Conservation (phyloP, 2,329 filamentous ascomycete genomes). For the Aspergillus candidus region DNA sequence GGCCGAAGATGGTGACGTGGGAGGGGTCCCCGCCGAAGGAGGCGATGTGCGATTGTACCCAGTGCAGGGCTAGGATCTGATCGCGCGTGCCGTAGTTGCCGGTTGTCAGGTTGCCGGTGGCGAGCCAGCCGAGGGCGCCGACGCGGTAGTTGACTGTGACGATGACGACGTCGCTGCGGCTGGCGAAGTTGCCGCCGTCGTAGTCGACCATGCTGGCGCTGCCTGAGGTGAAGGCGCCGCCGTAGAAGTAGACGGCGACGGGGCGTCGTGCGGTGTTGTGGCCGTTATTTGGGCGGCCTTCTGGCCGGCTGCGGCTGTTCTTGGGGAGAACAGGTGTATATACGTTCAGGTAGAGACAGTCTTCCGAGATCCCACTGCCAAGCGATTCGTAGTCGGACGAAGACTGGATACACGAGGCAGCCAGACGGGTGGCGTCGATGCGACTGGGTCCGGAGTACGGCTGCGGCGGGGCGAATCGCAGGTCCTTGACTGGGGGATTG, state of each 20-base stretch:
- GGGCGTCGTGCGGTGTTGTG: slow-evolving; percentile 12
- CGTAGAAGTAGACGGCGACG: slow-evolving; percentile 31
- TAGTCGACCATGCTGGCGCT: slow-evolving; percentile 23
- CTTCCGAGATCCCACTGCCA: slow-evolving; percentile 21
- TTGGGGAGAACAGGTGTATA: slow-evolving; percentile 27
- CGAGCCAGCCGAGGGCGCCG: slow-evolving; percentile 28
- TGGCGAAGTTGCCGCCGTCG: slow-evolving; percentile 32
- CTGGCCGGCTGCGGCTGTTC: neutral
- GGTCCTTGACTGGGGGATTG: slow-evolving; percentile 39
- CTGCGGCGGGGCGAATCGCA: slow-evolving; percentile 38
- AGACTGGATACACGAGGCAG: slow-evolving; percentile 18
- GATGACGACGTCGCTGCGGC: slow-evolving; percentile 31
- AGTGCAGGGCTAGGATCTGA: slow-evolving; percentile 27
- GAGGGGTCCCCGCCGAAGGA: slow-evolving; percentile 26
- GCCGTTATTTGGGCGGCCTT: slow-evolving; percentile 3
- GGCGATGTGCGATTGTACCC: slow-evolving; percentile 22
- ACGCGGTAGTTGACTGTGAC: slow-evolving; percentile 33
- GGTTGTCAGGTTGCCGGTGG: slow-evolving; percentile 28
- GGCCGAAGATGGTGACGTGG: slow-evolving; percentile 31
- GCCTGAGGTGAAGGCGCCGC: slow-evolving; percentile 26
- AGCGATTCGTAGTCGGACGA: slow-evolving; percentile 10
- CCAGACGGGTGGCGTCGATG: slow-evolving; percentile 25
- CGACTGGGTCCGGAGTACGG: slow-evolving; percentile 19
- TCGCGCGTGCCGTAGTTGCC: slow-evolving; percentile 30
- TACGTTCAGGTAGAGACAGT: slow-evolving; percentile 33